Conservation (phyloP, 306 rosid genomes). For the Trifolium subterraneum region DNA sequence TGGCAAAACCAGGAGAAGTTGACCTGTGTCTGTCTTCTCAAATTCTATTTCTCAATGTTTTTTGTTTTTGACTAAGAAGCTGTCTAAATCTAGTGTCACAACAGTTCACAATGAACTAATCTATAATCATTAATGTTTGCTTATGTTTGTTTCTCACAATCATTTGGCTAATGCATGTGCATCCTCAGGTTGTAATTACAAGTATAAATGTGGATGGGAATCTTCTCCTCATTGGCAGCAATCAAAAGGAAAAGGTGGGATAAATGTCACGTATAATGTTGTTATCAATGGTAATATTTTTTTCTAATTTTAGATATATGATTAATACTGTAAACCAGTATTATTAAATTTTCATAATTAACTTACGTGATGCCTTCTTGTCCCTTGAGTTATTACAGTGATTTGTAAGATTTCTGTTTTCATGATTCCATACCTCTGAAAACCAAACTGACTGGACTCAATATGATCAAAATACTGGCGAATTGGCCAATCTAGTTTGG, state of each 20-base stretch:
- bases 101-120: constrained; percentile 3
- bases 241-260: constrained; percentile 42
- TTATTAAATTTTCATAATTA: constrained; percentile 11
- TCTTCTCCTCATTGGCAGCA: constrained; percentile 39
- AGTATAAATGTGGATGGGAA: constrained; percentile 53
- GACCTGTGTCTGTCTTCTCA: constrained; percentile 1
- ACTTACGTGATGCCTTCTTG: not conserved
- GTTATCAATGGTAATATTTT: constrained; percentile 20
- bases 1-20: not conserved
- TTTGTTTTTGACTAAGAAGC: not conserved
- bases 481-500: constrained; percentile 13
- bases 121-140: not conserved
- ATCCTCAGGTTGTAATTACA: constrained; percentile 67
- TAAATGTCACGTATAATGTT: constrained; percentile 42
- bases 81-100: constrained; percentile 9
- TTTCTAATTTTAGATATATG: constrained; percentile 28
- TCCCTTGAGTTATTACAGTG: constrained; percentile 11
- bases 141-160: constrained; percentile 24
- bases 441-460: not conserved
- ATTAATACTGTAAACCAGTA: constrained; percentile 4
- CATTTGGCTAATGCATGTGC: constrained; percentile 21
- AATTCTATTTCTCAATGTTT: constrained; percentile 1
- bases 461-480: not conserved
- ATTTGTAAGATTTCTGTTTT: not conserved
- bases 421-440: not conserved